Conservation (phyloP, 192 early-diverging fungal species). For the Borealophlyctis nickersoniae region DNA sequence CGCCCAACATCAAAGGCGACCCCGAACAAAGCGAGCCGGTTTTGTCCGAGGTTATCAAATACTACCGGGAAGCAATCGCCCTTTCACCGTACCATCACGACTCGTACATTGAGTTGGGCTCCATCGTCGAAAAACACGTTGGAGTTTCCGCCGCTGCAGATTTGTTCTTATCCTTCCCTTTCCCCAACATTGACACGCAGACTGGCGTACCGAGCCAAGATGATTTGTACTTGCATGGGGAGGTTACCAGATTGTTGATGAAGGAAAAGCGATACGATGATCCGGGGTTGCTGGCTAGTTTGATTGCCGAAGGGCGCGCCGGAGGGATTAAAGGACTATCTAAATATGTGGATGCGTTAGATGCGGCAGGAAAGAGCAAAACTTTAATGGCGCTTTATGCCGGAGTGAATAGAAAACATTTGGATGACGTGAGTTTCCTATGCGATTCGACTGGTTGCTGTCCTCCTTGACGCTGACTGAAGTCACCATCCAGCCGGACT, state of each 20-base stretch:
- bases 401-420: constrained; percentile 40
- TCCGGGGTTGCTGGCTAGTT: constrained; percentile 25
- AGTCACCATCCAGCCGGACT: constrained; percentile 35
- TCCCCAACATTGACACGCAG: constrained; percentile 1
- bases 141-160: constrained; percentile 21
- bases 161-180: constrained; percentile 38
- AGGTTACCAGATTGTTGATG: constrained; percentile 44
- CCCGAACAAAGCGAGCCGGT: neutral
- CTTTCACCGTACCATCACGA: constrained; percentile 31
- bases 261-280: constrained; percentile 49
- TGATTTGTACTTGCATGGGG: constrained; percentile 43
- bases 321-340: constrained; percentile 33
- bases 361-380: constrained; percentile 40
- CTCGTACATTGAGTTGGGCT: constrained; percentile 49
- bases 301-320: constrained; percentile 41
- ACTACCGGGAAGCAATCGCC: constrained; percentile 22
- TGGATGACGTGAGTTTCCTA: constrained; percentile 26
- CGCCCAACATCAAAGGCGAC: constrained; percentile 9
- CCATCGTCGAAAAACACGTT: constrained; percentile 30
- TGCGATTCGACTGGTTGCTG: neutral
- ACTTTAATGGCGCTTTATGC: constrained; percentile 48
- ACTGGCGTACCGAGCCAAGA: constrained; percentile 26
- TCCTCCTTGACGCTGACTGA: neutral
- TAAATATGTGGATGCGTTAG: constrained; percentile 47
- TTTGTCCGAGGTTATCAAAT: neutral